Evolutionary conservation across 2,329 filamentous ascomycete genomes (phyloP), one percentile per base, ranked within the genome.

Genomic region (Capronia coronata): DNA sequence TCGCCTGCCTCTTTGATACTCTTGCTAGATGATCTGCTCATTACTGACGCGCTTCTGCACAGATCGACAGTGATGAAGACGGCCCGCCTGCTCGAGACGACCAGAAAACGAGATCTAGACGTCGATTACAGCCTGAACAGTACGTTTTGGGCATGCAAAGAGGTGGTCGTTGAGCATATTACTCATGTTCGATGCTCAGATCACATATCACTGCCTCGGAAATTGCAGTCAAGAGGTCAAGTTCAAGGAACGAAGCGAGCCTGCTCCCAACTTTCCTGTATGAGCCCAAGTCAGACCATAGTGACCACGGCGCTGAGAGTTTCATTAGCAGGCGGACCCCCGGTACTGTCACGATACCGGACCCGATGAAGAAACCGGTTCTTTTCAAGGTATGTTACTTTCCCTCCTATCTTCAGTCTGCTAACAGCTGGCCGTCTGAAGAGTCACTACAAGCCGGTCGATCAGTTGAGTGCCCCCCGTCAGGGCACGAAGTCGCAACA

Each of bases 1-100:
- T 38, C 22, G 27, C 35, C 25, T 13, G 19, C n/a, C 2, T 30
- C 39, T n/a, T 18, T 11, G 7, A n/a, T n/a, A n/a, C n/a, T n/a
- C n/a, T n/a, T n/a, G n/a, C n/a, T n/a, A n/a, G n/a, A n/a, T n/a
- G n/a, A n/a, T n/a, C n/a, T n/a, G n/a, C n/a, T n/a, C n/a, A n/a
- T n/a, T n/a, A n/a, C n/a, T n/a, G n/a, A n/a, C n/a, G n/a, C n/a
- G n/a, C n/a, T n/a, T 10, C 34, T 29, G 18, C 21, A 18, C 45
- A 56, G 54, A 46, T 56, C n/a, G 44, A 46, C 13, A 49, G 50
- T 48, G 54, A 56, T 46, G 54, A 56, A 34, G 51, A 27, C 29
- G 34, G 14, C 11, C 13, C 22, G 27, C 1, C 27, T 13, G 3
- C 16, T 23, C 8, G 13, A n/a, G 14, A 34, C 9, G 27, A 29